These are phyloP conservation scores for Saturnispora sekii DNA, from an alignment of 805 yeast species.

Conservation along the genomic window DNA sequence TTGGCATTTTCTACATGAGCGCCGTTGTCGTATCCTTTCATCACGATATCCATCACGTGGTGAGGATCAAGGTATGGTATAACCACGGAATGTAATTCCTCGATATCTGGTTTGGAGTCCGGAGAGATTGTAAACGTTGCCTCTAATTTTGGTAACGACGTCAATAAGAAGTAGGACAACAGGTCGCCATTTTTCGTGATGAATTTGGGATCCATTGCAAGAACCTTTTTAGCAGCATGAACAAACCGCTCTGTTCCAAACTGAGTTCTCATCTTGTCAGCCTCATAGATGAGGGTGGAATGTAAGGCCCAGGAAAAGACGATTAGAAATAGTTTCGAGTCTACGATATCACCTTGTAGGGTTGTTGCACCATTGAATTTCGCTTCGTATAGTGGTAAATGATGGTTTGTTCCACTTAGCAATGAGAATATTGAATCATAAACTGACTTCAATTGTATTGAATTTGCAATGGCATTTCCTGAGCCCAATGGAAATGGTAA, in stretches of 20 bases:
- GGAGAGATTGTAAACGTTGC: constrained; percentile 58
- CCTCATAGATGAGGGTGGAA: constrained; percentile 73
- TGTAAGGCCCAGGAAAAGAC: constrained; percentile 84
- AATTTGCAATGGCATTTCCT: constrained; percentile 71
- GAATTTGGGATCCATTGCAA: constrained; percentile 42
- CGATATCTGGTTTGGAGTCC: constrained; percentile 34
- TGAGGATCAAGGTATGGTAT: constrained; percentile 29
- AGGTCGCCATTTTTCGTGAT: constrained; percentile 31
- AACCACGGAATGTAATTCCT: constrained; percentile 36
- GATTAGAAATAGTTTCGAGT: constrained; percentile 33
- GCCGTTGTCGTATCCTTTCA: constrained; percentile 47
- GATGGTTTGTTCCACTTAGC: constrained; percentile 18
- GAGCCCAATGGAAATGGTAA: constrained; percentile 67
- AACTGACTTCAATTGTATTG: constrained; percentile 37
- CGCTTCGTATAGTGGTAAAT: constrained; percentile 37
- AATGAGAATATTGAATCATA: constrained; percentile 29
- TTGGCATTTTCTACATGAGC: constrained; percentile 45
- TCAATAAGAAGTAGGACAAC: constrained; percentile 39
- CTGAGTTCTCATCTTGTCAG: constrained; percentile 50
- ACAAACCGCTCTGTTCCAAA: constrained; percentile 60
- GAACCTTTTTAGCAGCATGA: constrained; percentile 52
- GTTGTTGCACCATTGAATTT: constrained; percentile 30
- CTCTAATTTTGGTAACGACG: constrained; percentile 50
- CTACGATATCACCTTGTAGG: neutral
- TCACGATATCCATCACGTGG: constrained; percentile 45